Conservation (phyloP, 2,329 filamentous ascomycete species). For the Diaporthe eres region DNA sequence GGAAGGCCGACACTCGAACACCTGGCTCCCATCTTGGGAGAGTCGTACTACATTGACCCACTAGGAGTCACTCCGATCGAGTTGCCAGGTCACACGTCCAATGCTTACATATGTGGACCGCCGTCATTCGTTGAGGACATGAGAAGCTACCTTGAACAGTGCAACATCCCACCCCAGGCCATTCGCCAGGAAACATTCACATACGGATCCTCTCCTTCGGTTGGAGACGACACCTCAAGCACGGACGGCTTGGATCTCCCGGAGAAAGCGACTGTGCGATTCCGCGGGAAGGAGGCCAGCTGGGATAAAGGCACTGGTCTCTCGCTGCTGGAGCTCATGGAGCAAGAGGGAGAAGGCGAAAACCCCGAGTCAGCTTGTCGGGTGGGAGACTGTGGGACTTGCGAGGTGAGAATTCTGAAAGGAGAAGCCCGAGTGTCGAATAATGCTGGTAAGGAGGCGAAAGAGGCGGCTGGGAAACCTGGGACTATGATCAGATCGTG, state of each 20-base stretch:
- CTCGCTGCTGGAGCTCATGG: background rate
- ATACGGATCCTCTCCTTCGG: background rate
- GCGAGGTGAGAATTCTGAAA: background rate
- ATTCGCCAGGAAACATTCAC: background rate
- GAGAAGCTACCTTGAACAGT: background rate
- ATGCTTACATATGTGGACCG: background rate
- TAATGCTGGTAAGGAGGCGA: background rate
- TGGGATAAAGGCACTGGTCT: background rate
- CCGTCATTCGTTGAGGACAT: background rate
- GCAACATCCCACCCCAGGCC: background rate
- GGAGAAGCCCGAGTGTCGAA: conserved; percentile 1
- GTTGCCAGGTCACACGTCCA: background rate
- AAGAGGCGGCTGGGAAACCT: background rate
- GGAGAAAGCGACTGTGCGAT: background rate
- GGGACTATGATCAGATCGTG: conserved; percentile 2
- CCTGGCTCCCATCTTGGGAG: background rate
- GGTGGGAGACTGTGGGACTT: background rate
- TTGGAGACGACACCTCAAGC: background rate
- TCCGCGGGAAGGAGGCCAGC: background rate
- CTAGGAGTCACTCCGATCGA: conserved; percentile 1
- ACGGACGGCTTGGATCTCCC: conserved; percentile 6
- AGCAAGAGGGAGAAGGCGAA: background rate
- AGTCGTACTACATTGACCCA: background rate
- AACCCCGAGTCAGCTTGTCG: background rate
- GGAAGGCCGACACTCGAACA: background rate